phyloP scores from a whole-genome alignment of 306 rosid genomes.

The Cucurbita moschata region DNA sequence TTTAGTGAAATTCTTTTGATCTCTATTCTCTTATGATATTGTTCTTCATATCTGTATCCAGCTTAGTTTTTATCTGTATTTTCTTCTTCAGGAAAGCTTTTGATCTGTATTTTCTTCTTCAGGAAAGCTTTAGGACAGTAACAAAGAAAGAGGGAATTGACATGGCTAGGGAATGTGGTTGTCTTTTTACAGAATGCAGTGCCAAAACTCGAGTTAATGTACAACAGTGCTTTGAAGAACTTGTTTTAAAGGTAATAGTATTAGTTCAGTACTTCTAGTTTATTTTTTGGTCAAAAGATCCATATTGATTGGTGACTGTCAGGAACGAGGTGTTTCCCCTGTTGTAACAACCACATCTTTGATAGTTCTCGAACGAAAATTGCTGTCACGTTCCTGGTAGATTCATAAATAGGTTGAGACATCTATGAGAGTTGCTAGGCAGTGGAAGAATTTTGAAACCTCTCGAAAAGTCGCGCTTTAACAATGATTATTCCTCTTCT shows the following conservation, averaged over 20 bases:
- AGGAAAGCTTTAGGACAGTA: slow-evolving; percentile 76
- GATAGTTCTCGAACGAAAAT: neutral
- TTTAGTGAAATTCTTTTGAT: neutral
- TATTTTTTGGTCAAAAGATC: neutral
- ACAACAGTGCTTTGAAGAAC: slow-evolving; percentile 94
- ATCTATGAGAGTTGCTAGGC: neutral
- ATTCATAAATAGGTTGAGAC: neutral
- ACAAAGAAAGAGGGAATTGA: slow-evolving; percentile 85
- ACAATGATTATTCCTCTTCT: neutral
- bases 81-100: slow-evolving; percentile 50
- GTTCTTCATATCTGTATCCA: neutral
- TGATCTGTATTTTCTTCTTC: slow-evolving; percentile 22
- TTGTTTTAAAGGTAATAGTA: slow-evolving; percentile 62
- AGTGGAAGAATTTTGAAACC: neutral
- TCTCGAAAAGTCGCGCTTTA: neutral
- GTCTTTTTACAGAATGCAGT: slow-evolving; percentile 88
- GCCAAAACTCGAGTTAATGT: slow-evolving; percentile 96
- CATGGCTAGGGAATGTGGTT: slow-evolving; percentile 82
- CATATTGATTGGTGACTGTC: neutral
- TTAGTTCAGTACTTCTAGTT: neutral
- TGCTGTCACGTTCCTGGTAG: neutral
- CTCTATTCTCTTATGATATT: neutral
- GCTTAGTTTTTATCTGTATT: neutral
- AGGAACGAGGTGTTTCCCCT: neutral
- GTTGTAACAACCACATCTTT: neutral